Percentiles rank a stretch among this genome's conserved stretches.
Evolutionary conservation across 225 moss, liverwort and hornwort species (phyloP).

Genomic region (Rhytidiadelphus loreus): DNA sequence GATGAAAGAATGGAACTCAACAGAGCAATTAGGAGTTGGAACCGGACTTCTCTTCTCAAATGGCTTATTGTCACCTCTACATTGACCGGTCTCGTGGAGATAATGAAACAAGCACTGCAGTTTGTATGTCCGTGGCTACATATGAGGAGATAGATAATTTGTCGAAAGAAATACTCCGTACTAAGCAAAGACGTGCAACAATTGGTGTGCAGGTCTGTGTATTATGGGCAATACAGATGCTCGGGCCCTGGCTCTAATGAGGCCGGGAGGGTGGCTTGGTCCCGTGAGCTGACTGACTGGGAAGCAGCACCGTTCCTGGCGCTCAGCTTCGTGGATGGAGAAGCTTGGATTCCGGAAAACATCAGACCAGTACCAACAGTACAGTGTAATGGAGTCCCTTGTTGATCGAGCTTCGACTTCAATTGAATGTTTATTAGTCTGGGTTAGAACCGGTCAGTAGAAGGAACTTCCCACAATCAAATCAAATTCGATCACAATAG

Average conservation of each 20-base stretch:
- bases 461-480: neutral
- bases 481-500: neutral
- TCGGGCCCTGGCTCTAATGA: slow-evolving; percentile 37
- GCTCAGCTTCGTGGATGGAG: slow-evolving; percentile 30
- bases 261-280: slow-evolving; percentile 29
- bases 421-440: neutral
- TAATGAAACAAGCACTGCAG: neutral
- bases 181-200: neutral
- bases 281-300: slow-evolving; percentile 19
- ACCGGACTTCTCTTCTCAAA: neutral
- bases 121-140: neutral
- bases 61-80: neutral
- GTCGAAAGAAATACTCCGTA: neutral
- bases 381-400: neutral
- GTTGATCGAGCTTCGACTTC: neutral
- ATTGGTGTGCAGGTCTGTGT: slow-evolving; percentile 19
- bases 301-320: slow-evolving; percentile 31
- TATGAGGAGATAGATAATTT: neutral
- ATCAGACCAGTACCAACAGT: neutral
- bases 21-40: neutral
- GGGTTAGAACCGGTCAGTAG: neutral
- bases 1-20: neutral
- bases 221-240: slow-evolving; percentile 40
- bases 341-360: slow-evolving; percentile 27
- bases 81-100: neutral